These are phyloP conservation scores for Teratosphaeriaceae sp. DNA, from an alignment of 2,329 filamentous ascomycete genomes.

Conservation along the genomic window DNA sequence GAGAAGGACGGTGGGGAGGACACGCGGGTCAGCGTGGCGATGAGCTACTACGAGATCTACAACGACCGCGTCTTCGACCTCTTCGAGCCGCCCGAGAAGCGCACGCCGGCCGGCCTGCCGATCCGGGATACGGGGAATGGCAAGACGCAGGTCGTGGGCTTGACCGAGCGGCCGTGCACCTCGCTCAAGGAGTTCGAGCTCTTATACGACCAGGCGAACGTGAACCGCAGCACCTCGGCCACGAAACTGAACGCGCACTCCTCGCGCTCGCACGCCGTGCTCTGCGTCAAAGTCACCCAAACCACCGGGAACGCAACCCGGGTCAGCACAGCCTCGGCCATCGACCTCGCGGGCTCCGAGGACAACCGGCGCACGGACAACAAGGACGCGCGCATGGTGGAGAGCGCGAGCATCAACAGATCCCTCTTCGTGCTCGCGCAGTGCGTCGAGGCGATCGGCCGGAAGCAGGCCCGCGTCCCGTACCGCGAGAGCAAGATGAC, in stretches of 20 bases:
- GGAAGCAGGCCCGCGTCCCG: constrained; percentile 68
- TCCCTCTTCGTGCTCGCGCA: constrained; percentile 90
- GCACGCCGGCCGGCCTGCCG: constrained; percentile 70
- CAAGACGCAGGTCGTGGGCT: constrained; percentile 85
- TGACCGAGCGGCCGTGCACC: constrained; percentile 75
- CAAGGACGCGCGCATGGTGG: constrained; percentile 83
- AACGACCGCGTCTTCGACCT: constrained; percentile 94
- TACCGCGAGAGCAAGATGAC: constrained; percentile 98
- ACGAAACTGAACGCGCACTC: constrained; percentile 98
- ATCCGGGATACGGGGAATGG: constrained; percentile 94
- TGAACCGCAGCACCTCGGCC: constrained; percentile 82
- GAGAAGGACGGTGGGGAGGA: constrained; percentile 43
- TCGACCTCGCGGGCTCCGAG: constrained; percentile 91
- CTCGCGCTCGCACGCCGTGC: constrained; percentile 90
- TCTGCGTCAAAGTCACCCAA: constrained; percentile 83
- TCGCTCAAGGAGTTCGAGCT: constrained; percentile 79
- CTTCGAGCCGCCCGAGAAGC: constrained; percentile 76
- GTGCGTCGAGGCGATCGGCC: constrained; percentile 90
- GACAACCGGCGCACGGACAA: constrained; percentile 94
- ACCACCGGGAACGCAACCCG: constrained; percentile 60
- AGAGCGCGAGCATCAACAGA: constrained; percentile 97
- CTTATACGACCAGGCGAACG: constrained; percentile 82
- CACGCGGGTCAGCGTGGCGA: constrained; percentile 79
- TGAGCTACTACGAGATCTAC: constrained; percentile 76
- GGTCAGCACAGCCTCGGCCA: constrained; percentile 83